Evolutionary conservation across 2,329 filamentous ascomycete genomes (phyloP), one percentile per base, ranked within the genome.

Genomic region (Pseudophaeomoniella oleicola): DNA sequence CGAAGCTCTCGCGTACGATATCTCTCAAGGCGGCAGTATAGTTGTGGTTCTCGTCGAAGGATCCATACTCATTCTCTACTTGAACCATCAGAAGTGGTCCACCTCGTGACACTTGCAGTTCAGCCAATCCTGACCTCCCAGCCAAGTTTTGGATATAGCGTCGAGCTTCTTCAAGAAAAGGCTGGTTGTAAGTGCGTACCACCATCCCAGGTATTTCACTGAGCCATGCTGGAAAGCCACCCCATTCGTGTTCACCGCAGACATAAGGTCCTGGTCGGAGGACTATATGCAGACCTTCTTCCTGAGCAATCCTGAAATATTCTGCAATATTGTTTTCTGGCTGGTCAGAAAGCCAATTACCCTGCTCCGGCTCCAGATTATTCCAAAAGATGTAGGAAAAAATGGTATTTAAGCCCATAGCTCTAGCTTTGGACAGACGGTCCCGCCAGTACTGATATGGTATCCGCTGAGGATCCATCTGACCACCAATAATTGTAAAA

Each of bases 381-480:
- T 70, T 62, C 67, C 67, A 71, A 46, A 60, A 69, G 3, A 69
- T 50, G 44, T 69, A 70, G 30, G 57, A 59, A 42, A 69, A 67
- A 32, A 69, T 62, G 0, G 64, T 68, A 40, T 68, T 69, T 1
- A 69, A 40, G 0, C 65, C 63, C 63, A 68, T 66, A 2, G 63
- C 58, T 6, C 57, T 49, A 6, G 62, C 65, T 35, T 60, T 64
- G 15, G 47, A 39, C 0, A 68, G 46, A 6, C 66, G 56, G 32
- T 69, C 58, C 12, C 53, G 46, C 66, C 66, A 69, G 46, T 66
- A 66, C 17, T 55, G 45, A 3, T 51, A 52, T 1, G 64, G 66
- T 27, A 69, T 61, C 10, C 65, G 58, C 41, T 69, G 66, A 1
- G 63, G 63, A 38, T 68, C 64, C 55, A 68, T 67, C 46, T 68